These are phyloP conservation scores for Pluteus cervinus DNA, from an alignment of 768 basidiomycete species.

Conservation along the genomic window DNA sequence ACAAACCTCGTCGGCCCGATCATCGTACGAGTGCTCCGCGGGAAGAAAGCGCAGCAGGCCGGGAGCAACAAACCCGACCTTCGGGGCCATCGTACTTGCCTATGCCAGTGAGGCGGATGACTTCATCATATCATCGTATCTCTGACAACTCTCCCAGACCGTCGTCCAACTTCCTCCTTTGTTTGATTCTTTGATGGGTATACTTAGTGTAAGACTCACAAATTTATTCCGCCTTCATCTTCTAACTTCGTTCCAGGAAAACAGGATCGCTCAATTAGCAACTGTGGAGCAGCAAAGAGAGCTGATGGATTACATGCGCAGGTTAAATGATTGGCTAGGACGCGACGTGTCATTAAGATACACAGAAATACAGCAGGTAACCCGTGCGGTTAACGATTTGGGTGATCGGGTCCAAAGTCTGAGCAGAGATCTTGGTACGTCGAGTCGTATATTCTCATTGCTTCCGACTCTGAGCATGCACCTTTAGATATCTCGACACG, in stretches of 20 bases:
- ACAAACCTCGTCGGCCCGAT: too few species aligned
- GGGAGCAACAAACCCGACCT: conserved; percentile 23
- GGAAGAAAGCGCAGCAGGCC: too few species aligned
- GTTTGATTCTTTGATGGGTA: conserved; percentile 65
- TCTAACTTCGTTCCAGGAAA: conserved; percentile 45
- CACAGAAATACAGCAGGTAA: too few species aligned
- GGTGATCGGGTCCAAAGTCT: too few species aligned
- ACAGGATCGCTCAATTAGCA: conserved; percentile 65
- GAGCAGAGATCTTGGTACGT: too few species aligned
- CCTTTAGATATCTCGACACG: too few species aligned
- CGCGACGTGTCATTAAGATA: conserved; percentile 52
- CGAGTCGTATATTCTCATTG: too few species aligned
- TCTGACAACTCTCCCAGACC: conserved; percentile 43
- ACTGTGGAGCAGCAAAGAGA: conserved; percentile 77
- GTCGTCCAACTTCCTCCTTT: conserved; percentile 54
- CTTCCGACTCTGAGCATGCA: too few species aligned
- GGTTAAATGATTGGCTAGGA: conserved; percentile 73
- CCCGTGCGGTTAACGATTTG: too few species aligned
- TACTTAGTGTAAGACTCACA: conserved; percentile 47
- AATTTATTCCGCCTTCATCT: background rate
- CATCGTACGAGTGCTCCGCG: too few species aligned
- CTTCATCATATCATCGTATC: too few species aligned
- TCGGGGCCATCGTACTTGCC: conserved; percentile 35
- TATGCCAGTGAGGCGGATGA: conserved; percentile 49
- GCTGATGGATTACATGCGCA: conserved; percentile 73